Evolutionary conservation across 202 grass and related monocot genomes (phyloP).

Genomic region (Schoenoplectus tabernaemontani): DNA sequence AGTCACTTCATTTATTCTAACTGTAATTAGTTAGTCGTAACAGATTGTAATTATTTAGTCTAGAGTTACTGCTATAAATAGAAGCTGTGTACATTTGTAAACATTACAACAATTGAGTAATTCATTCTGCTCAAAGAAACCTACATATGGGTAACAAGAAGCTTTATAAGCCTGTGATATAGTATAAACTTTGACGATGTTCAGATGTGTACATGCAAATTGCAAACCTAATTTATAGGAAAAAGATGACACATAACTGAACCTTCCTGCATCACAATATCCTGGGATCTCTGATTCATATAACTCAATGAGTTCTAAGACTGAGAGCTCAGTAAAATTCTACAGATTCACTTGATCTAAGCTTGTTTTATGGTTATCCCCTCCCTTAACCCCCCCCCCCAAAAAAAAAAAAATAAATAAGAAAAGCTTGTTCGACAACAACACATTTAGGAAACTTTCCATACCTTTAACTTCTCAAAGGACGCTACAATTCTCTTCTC

Average conservation of each 20-base stretch:
- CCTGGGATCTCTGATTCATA: neutral
- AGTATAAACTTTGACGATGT: neutral
- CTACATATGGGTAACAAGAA: neutral
- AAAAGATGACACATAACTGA: neutral
- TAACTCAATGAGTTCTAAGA: neutral
- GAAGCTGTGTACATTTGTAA: too few relatives aligned
- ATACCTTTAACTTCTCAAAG: constrained; percentile 83
- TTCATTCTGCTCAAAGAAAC: neutral
- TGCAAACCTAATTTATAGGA: neutral
- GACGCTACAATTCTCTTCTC: constrained; percentile 52
- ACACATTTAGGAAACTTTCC: neutral
- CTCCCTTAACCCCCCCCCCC: neutral
- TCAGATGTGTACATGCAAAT: neutral
- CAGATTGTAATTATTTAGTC: too few relatives aligned
- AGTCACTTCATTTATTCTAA: too few relatives aligned
- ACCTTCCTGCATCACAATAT: neutral
- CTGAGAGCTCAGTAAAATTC: neutral
- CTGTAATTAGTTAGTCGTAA: too few relatives aligned
- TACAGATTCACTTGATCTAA: neutral
- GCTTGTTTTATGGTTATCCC: neutral
- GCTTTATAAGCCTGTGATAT: neutral
- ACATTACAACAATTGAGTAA: too few relatives aligned
- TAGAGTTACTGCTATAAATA: too few relatives aligned
- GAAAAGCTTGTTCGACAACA: neutral
- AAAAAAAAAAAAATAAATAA: neutral